Evolutionary conservation across 2,329 filamentous ascomycete genomes (phyloP), one percentile per base, ranked within the genome.

Genomic region (Alternaria alternata): DNA sequence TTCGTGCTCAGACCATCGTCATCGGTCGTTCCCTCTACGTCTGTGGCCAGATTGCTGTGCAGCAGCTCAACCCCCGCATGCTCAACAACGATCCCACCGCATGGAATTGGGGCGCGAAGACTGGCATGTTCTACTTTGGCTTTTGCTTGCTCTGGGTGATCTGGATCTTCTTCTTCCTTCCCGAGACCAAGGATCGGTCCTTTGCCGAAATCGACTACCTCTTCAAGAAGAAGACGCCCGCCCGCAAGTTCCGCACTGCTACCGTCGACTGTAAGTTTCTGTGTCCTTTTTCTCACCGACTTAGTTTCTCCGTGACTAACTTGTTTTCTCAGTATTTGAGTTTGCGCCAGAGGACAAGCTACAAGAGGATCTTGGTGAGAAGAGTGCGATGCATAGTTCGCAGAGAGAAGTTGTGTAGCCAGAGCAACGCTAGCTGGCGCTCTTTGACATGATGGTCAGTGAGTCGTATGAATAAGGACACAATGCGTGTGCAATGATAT

Each of bases 1-100:
- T 96, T 38, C 91, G 93, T 74, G 92, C 94, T 80, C 96, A 96
- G 83, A 95, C 93, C 1, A 89, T 95, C 46, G 92, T 94, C 2
- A 85, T 95, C 5, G 92, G 90, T 2, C 78, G 79, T 6, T 76
- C 75, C 34, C 69, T 71, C 7, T 79, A 81, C 51, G 76, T 78
- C 30, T 59, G 77, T n/a, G 63, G 76, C 24, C 74, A 70, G 8
- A 76, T 80, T 34, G 70, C 39, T 32, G 59, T 62, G 8, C 59
- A 62, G 51, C 59, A 62, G 36, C 59, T 62, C 49, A 62, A 62
- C 51, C 59, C 59, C 49, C 59, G 59, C 36, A 62, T 62, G 59
- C 54, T 62, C 39, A 62, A 62, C 49, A 54, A 62, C 30, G 59
- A 62, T 26, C 54, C 59, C 20, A 62, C 54, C 41, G 59, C 59